A percentile compares a stretch with the other conserved stretches of the same genome.
Evolutionary conservation across 495 filamentous ascomycete genomes (phyloP).

Genomic region (Neurospora terricola): DNA sequence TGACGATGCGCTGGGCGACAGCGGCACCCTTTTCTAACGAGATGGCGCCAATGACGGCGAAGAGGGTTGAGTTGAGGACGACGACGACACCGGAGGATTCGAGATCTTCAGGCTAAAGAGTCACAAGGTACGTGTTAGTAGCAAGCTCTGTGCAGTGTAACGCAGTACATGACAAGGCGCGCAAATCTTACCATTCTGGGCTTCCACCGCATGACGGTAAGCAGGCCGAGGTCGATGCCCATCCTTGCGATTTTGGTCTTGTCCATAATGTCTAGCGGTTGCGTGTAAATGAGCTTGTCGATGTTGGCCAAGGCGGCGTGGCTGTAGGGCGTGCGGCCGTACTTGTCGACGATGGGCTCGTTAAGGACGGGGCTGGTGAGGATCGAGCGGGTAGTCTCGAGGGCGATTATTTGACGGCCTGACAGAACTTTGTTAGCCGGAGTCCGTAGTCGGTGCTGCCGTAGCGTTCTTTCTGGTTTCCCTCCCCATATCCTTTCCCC

Average conservation of each 20-base stretch:
- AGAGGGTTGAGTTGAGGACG: slow-evolving; percentile 66
- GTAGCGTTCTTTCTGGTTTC: background rate
- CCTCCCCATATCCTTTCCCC: slow-evolving; percentile 12
- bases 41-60: slow-evolving; percentile 79
- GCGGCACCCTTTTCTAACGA: slow-evolving; percentile 76
- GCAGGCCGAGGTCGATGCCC: slow-evolving; percentile 57
- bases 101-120: slow-evolving; percentile 57
- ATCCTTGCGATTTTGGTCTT: slow-evolving; percentile 54
- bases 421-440: background rate
- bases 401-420: slow-evolving; percentile 73
- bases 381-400: slow-evolving; percentile 67
- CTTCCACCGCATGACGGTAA: slow-evolving; percentile 74
- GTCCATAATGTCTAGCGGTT: slow-evolving; percentile 45
- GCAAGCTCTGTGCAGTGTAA: background rate
- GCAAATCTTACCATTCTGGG: slow-evolving; percentile 74
- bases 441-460: slow-evolving; percentile 3
- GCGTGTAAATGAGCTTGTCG: slow-evolving; percentile 50
- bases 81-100: slow-evolving; percentile 57
- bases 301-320: slow-evolving; percentile 66
- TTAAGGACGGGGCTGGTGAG: slow-evolving; percentile 35
- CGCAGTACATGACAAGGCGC: too few relatives aligned
- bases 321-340: slow-evolving; percentile 54
- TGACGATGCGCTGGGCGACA: slow-evolving; percentile 61
- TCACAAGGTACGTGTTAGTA: slow-evolving; percentile 8
- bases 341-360: slow-evolving; percentile 27